Evolutionary conservation across 2,329 filamentous ascomycete genomes (phyloP).

Genomic region (Pseudocercospora fijiensis): DNA sequence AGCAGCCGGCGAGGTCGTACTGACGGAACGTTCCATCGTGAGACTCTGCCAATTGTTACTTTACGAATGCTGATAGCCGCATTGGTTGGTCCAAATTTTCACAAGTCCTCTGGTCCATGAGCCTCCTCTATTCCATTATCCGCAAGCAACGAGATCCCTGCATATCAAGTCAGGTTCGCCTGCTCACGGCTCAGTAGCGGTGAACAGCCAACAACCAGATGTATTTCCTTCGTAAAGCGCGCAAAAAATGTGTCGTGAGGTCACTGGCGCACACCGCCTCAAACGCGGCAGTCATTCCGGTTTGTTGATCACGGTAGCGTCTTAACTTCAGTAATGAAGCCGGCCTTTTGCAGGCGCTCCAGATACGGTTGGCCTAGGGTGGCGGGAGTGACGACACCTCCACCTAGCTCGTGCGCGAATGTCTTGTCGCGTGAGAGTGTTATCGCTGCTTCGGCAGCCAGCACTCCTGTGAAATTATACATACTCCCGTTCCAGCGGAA

Average conservation of each 20-base stretch:
- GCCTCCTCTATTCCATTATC: conserved; percentile 7
- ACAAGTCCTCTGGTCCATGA: conserved; percentile 9
- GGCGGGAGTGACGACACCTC: conserved; percentile 70
- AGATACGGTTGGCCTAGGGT: conserved; percentile 67
- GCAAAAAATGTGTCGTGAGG: conserved; percentile 14
- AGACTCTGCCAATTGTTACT: conserved; percentile 7
- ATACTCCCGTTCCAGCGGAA: conserved; percentile 60
- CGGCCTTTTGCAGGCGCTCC: conserved; percentile 60
- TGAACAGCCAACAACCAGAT: conserved; percentile 19
- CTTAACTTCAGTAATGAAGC: conserved; percentile 60
- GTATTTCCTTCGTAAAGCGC: conserved; percentile 13
- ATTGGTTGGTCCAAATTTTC: conserved; percentile 7
- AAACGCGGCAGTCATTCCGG: conserved; percentile 8
- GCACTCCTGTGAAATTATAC: conserved; percentile 66
- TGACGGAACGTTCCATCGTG: conserved; percentile 4
- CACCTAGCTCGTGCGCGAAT: conserved; percentile 54
- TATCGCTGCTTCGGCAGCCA: conserved; percentile 63
- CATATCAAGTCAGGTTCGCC: conserved; percentile 5
- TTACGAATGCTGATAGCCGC: conserved; percentile 1
- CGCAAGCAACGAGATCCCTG: conserved; percentile 17
- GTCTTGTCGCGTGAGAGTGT: conserved; percentile 61
- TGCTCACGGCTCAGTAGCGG: conserved; percentile 11
- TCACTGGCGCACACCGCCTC: conserved; percentile 17
- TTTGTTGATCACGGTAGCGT: conserved; percentile 32
- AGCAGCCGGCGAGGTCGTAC: conserved; percentile 1